A percentile compares a stretch with the other conserved stretches of the same genome.
Conservation (phyloP, 371 early-diverging fungal species). For the Chytridium lagenaria region DNA sequence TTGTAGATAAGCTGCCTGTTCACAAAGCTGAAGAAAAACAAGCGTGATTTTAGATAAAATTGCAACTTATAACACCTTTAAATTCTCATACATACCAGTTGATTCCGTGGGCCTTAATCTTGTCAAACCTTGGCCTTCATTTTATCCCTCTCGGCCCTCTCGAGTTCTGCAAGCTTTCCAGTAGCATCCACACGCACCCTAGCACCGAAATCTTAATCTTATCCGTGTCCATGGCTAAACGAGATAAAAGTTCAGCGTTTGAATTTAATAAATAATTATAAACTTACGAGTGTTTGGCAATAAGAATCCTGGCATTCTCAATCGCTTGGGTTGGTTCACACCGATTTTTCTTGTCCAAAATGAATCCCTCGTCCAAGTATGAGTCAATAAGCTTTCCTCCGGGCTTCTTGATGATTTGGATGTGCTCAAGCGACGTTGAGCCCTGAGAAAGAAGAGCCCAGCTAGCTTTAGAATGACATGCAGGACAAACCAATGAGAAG, state of each 20-base stretch:
- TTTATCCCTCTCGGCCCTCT: slow-evolving; percentile 98
- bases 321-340: slow-evolving; percentile 96
- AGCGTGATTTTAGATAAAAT: no score
- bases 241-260: slow-evolving; percentile 10
- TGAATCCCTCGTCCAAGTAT: slow-evolving; percentile 97
- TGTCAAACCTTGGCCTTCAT: slow-evolving; percentile 99
- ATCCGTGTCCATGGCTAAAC: slow-evolving; percentile 96
- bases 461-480: slow-evolving; percentile 5
- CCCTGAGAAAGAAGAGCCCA: slow-evolving; percentile 58
- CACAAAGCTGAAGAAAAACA: slow-evolving; percentile 61
- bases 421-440: slow-evolving; percentile 95
- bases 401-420: slow-evolving; percentile 99
- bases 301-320: slow-evolving; percentile 95
- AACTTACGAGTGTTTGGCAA: slow-evolving; percentile 96
- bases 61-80: no score
- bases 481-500: no score
- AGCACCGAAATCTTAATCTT: slow-evolving; percentile 99
- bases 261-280: slow-evolving; percentile 7
- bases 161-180: slow-evolving; percentile 97
- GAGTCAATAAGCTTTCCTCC: slow-evolving; percentile 98
- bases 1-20: slow-evolving; percentile 99
- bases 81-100: slow-evolving; percentile 79
- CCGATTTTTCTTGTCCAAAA: slow-evolving; percentile 98
- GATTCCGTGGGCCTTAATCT: slow-evolving; percentile 96
- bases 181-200: slow-evolving; percentile 97